Percentiles rank a stretch among this genome's conserved stretches.
Conservation (phyloP, 176 grass and related monocot genomes). For the Bolboschoenus planiculmis region DNA sequence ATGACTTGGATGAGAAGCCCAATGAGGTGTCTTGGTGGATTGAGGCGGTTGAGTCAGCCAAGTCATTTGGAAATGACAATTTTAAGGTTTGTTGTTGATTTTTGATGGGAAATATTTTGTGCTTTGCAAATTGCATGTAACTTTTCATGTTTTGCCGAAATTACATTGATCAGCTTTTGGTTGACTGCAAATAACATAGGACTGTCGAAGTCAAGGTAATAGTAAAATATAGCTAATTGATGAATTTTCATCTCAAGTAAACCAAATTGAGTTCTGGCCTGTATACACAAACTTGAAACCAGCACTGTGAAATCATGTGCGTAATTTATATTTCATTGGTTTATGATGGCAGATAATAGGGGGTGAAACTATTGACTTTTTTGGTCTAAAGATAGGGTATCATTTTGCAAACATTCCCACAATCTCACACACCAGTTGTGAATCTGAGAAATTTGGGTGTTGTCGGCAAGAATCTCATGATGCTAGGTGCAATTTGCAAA, state of each 20-base stretch:
- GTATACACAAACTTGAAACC: neutral
- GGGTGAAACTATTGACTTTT: too few relatives aligned
- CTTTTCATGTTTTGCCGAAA: neutral
- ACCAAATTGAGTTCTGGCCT: neutral
- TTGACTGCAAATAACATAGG: neutral
- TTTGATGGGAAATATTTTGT: conserved; percentile 8
- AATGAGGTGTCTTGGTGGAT: conserved; percentile 90
- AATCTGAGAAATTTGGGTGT: neutral
- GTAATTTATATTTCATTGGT: neutral
- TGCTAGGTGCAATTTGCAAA: neutral
- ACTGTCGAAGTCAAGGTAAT: neutral
- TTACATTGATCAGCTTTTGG: neutral
- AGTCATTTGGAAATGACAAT: conserved; percentile 75
- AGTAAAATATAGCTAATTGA: neutral
- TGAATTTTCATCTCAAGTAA: neutral
- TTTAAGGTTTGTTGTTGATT: conserved; percentile 54
- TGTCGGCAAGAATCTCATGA: neutral
- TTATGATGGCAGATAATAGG: neutral
- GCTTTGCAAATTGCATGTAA: neutral
- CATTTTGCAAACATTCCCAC: neutral
- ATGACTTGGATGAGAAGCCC: conserved; percentile 75
- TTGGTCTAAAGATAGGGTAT: neutral
- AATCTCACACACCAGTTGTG: neutral
- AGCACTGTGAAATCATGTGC: neutral
- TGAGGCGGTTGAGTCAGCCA: conserved; percentile 58